Base-by-base conservation (phyloP, 768 basidiomycete genomes). In the Trametes gibbosa region DNA sequence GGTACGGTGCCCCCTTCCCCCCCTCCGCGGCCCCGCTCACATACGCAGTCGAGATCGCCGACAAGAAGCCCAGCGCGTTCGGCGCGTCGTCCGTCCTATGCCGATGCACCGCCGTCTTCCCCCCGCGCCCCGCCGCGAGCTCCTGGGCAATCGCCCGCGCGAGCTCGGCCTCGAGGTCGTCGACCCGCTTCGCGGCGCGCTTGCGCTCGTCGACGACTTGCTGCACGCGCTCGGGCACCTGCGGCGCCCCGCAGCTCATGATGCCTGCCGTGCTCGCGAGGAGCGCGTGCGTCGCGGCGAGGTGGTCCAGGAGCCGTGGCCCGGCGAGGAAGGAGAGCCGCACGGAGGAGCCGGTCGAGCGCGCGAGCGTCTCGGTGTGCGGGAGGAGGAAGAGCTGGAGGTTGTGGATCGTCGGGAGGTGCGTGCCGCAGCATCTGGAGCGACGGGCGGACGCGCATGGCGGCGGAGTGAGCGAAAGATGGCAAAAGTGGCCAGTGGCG, bases 241-340 rank as follows among this genome's bases (percentile, higher is more conserved):
- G 82, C 1, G 81, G 75, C 2, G 84, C 74, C 3, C 87, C 86
- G 65, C 89, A 87, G 43, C 85, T 90, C 27, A 95, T 77, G 16
- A 79, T 79, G 2, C 81, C 73, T 0, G 90, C 79, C 0, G 87
- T 79, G 45, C 69, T 70, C 2, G 83, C 76, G 34, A 94, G 77
- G 5, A 80, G 68, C 12, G 73, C 69, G 64, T 91, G 87, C 0
- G 84, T 77, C 2, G 81, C 76, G 2, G 81, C 75, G 53, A 94
- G 75, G 66, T 90, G 79, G 2, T 76, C 67, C 43, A 89, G 81
- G 6, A 92, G 79, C 23, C 93, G 85, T 16, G 89, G 86, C 5
- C 93, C 94, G n/a, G 85, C 75, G 50, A 89, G 79, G 75, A 97
- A 95, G 74, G 85, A 90, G 5, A 95, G 79, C 24, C 92, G 85